Evolutionary conservation across 257 asterid species (phyloP).

Genomic region (Fraxinus quadrangulata): DNA sequence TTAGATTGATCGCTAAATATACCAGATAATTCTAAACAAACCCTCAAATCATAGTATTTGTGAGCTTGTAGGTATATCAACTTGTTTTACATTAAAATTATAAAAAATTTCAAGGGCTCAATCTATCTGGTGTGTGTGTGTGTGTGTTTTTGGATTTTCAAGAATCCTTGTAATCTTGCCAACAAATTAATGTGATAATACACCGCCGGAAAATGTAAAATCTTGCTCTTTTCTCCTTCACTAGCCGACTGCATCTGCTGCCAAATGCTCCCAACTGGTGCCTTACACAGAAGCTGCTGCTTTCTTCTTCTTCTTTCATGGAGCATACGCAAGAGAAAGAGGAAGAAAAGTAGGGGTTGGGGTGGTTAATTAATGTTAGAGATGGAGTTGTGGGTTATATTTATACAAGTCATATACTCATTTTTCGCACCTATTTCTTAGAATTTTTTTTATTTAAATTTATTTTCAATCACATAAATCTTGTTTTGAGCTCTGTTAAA

Average conservation of each 20-base stretch:
- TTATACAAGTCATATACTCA: background rate
- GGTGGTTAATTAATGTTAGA: background rate
- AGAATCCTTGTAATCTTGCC: constrained; percentile 7
- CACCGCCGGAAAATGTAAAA: constrained; percentile 18
- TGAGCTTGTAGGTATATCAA: background rate
- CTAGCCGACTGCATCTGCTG: constrained; percentile 2
- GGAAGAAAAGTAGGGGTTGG: background rate
- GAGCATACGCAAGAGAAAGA: background rate
- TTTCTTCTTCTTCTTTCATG: background rate
- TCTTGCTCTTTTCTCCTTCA: constrained; percentile 19
- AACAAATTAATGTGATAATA: constrained; percentile 13
- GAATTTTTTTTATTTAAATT: too few relatives aligned
- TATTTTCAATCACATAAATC: too few relatives aligned
- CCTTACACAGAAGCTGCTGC: background rate
- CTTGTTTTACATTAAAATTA: background rate
- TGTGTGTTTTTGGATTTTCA: background rate
- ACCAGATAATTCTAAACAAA: background rate
- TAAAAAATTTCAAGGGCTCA: background rate
- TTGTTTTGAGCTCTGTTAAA: too few relatives aligned
- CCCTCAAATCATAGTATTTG: background rate
- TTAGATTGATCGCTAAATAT: background rate
- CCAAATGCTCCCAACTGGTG: background rate
- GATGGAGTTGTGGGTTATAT: background rate
- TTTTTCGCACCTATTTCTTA: too few relatives aligned
- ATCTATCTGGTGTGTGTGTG: background rate